Evolutionary conservation across 2,329 filamentous ascomycete genomes (phyloP).

Genomic region (Trichoderma semiorbis): DNA sequence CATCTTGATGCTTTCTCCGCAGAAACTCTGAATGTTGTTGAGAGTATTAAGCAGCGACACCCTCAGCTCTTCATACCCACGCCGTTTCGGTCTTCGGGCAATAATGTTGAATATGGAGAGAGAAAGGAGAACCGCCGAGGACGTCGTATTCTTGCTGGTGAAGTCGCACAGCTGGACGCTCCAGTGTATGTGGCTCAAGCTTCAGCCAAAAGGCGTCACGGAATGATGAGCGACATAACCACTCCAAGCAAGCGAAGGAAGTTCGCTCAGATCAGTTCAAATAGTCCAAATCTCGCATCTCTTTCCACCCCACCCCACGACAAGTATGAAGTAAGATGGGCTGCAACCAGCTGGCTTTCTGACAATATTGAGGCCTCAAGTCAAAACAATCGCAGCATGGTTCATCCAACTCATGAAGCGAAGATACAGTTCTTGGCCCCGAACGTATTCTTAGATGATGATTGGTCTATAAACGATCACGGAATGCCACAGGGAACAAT

Average conservation of each 20-base stretch:
- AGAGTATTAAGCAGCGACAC: slow-evolving; percentile 45
- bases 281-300: not conserved
- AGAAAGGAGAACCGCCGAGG: slow-evolving; percentile 28
- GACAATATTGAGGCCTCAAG: not conserved
- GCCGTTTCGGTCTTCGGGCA: slow-evolving; percentile 20
- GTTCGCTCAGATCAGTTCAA: not conserved
- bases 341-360: not conserved
- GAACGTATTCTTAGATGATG: slow-evolving; percentile 39
- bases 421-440: slow-evolving; percentile 39
- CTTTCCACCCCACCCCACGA: not conserved
- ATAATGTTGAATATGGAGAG: not conserved
- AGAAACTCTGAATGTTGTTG: slow-evolving; percentile 42
- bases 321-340: slow-evolving; percentile 1
- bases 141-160: slow-evolving; percentile 38
- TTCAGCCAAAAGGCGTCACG: slow-evolving; percentile 31
- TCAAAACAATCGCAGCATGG: not conserved
- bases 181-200: slow-evolving; percentile 47
- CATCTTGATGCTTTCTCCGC: slow-evolving; percentile 41
- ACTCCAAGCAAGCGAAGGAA: slow-evolving; percentile 20
- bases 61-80: slow-evolving; percentile 34
- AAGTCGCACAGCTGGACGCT: slow-evolving; percentile 48
- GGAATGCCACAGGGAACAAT: not conserved
- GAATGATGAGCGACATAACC: slow-evolving; percentile 24
- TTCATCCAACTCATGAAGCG: not conserved
- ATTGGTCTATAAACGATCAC: slow-evolving; percentile 12